These are phyloP conservation scores for Anisogramma anomala DNA, from an alignment of 2,329 filamentous ascomycete genomes.

Conservation along the genomic window DNA sequence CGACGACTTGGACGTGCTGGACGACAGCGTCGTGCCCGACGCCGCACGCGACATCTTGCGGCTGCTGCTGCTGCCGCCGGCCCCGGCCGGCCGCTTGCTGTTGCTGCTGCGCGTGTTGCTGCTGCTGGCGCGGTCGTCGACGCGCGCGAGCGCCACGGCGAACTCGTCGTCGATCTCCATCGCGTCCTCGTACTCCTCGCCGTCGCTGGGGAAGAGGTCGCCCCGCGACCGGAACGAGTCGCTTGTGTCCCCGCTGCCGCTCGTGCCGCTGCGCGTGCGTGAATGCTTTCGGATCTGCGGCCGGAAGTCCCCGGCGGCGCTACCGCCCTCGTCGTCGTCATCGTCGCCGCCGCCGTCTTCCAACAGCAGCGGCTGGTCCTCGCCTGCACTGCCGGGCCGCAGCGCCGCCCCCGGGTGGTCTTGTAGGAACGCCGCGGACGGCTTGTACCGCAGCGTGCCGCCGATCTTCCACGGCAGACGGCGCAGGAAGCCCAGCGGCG, in stretches of 20 bases:
- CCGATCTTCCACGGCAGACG: constrained; percentile 77
- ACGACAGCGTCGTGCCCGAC: constrained; percentile 48
- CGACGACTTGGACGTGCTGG: constrained; percentile 23
- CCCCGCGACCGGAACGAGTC: constrained; percentile 80
- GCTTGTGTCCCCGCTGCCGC: constrained; percentile 67
- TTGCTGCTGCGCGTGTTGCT: constrained; percentile 47
- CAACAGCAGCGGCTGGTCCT: constrained; percentile 58
- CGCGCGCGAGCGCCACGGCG: constrained; percentile 66
- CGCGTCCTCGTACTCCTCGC: constrained; percentile 78
- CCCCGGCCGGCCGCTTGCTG: constrained; percentile 39
- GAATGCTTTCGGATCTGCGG: constrained; percentile 16
- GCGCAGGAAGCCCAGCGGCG: constrained; percentile 73
- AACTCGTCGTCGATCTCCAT: constrained; percentile 91
- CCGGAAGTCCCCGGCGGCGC: constrained; percentile 28
- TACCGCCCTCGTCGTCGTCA: too few species aligned
- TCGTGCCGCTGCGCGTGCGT: constrained; percentile 64
- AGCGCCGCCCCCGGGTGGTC: constrained; percentile 56
- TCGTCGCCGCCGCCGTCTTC: constrained; percentile 32
- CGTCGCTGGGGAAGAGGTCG: constrained; percentile 82
- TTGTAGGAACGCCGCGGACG: constrained; percentile 79
- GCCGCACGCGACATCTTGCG: constrained; percentile 36
- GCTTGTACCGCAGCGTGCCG: constrained; percentile 73
- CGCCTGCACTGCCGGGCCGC: constrained; percentile 32
- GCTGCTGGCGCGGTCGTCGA: constrained; percentile 61
- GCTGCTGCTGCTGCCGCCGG: constrained; percentile 17